Evolutionary conservation across 768 basidiomycete species (phyloP), one percentile per base, ranked within the genome.

Genomic region (Agrocybe pediades): DNA sequence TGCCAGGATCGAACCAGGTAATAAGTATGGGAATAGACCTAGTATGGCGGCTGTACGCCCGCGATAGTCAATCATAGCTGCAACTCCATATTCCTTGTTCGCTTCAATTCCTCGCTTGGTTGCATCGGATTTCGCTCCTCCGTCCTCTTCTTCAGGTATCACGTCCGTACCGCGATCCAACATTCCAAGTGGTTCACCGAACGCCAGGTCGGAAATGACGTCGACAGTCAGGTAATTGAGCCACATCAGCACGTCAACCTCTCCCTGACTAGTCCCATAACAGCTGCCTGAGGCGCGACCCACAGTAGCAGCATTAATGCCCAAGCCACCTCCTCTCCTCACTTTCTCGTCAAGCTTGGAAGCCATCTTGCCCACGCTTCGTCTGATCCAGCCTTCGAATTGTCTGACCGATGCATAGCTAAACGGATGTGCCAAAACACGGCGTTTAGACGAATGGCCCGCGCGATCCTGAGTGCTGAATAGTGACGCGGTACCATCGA

Each of bases 391-490:
- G 2, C 42, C 50, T 30, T 51, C 50, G 42, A 44, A 44, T 6
- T 51, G 50, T 16, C 24, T 30, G 7, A 51, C 50, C 13, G 50
- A 51, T 17, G 42, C 42, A 51, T 51, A 44, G 42, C 50, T 51
- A 23, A 51, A 44, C 11, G 50, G 50, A 11, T 51, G 42, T 8
- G 50, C 50, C 8, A 51, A 42, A 7, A 51, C 50, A 15, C 50
- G 50, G 7, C 50, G 41, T 24, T 51, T 51, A 5, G 42, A 44
- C 1, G 50, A 33, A 24, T 51, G 50, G 19, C 50, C 42, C 3
- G 20, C 30, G 17, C 50, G 50, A 23, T 51, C 50, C 27, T 51
- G 50, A 0, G 50, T 51, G 42, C 50, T 51, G 50, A 51, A 51
- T 4, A 51, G 50, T 1, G 50, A 51, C 4, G 50, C 41, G 6